Evolutionary conservation across 148 eudicot genomes (phyloP), one percentile per base, ranked within the genome.

Genomic region (Spergularia marina): DNA sequence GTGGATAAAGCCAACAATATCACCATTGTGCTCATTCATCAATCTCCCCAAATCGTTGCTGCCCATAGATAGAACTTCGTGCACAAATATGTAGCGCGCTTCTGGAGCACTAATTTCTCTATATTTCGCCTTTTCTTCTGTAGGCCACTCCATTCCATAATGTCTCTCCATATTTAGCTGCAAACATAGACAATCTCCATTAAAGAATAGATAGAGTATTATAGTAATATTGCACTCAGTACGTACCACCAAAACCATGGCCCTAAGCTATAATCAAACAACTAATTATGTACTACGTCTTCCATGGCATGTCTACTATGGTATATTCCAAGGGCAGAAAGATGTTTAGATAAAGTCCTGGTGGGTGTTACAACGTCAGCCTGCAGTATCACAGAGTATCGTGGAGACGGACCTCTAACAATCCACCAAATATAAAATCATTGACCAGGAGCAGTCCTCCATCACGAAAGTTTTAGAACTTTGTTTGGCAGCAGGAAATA

Each of bases 101-200:
- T 92, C 98, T 41, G 86, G 83, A 74, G 98, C 80, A 74, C 84
- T 86, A 91, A 96, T 92, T 71, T 92, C 99, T 80, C 84, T 84
- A 69, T 85, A 83, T 83, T 96, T 96, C 76, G 83, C 86, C 83
- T 91, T 96, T 83, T 91, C 98, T 85, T 89, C 94, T 23, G 54
- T 70, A 23, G 85, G 78, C 99, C 99, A 96, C 66, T 96, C 98
- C 25, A 82, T 74, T 82, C 98, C 97, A 84, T 59, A 96, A 49
- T 86, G 88, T 20, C 76, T 82, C 82, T 92, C 98, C 99, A 96
- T 96, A 78, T 96, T 96, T 56, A 83, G 67, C 98, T 95, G 53
- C 23, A 67, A 72, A 74, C 49, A 65, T 17, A 14, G 65, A 56
- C 34, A 44, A 74, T 55, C 62, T 44, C 34, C 73, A 65, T 57